phyloP scores from a whole-genome alignment of 352 stramenopile species.

The Blastocystis sp. region DNA sequence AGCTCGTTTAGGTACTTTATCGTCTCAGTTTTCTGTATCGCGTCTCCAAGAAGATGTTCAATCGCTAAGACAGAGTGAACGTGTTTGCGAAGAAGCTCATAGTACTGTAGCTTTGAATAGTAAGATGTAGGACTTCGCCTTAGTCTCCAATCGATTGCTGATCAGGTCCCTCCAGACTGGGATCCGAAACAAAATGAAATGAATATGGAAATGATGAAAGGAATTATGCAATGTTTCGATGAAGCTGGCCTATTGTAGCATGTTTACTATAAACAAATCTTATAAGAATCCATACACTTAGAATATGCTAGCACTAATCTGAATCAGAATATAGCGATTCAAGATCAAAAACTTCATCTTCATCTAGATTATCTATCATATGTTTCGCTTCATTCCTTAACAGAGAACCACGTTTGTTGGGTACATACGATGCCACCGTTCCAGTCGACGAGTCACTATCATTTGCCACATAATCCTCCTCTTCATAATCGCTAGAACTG shows the following conservation, averaged over 20 bases:
- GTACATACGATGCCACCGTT: no score
- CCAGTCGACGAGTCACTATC: no score
- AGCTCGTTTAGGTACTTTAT: background rate
- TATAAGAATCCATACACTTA: no score
- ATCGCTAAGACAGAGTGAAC: background rate
- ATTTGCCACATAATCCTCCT: no score
- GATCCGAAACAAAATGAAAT: background rate
- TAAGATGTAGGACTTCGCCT: background rate
- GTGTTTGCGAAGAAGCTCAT: background rate
- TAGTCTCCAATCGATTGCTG: background rate
- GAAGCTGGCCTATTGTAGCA: conserved; percentile 13
- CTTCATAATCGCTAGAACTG: no score
- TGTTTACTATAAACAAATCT: background rate
- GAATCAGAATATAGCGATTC: no score
- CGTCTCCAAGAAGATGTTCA: conserved; percentile 18
- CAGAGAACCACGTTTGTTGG: no score
- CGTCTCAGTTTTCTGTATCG: background rate
- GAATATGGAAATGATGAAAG: conserved; percentile 24
- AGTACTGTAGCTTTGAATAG: background rate
- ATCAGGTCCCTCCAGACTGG: background rate
- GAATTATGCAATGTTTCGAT: conserved; percentile 55
- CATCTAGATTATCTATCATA: no score
- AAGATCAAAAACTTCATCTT: no score
- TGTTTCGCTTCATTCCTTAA: no score
- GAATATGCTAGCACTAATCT: no score